phyloP scores from a whole-genome alignment of 2,329 filamentous ascomycete species.

The Colletotrichum paranaense region DNA sequence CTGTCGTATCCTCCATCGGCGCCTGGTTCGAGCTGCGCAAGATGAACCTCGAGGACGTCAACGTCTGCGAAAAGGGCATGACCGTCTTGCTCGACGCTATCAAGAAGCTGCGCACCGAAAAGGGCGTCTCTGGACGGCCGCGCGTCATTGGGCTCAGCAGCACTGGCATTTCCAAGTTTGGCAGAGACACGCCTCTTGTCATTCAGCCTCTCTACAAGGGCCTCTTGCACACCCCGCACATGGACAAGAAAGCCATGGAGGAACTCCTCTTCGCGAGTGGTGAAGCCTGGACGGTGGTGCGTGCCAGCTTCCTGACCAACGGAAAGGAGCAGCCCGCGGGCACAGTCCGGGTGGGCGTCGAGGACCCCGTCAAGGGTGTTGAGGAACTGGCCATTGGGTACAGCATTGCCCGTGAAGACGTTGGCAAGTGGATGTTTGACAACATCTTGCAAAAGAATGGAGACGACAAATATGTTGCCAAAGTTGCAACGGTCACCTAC shows the following conservation, averaged over 20 bases:
- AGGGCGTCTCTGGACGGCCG: conserved; percentile 42
- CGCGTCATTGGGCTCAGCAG: conserved; percentile 52
- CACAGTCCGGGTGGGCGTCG: conserved; percentile 44
- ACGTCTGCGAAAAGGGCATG: conserved; percentile 60
- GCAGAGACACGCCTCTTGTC: conserved; percentile 52
- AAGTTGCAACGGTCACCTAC: conserved; percentile 44
- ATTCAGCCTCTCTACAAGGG: conserved; percentile 54
- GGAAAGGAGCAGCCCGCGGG: conserved; percentile 37
- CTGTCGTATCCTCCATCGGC: conserved; percentile 62
- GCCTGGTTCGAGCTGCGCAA: conserved; percentile 44
- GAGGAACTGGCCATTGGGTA: conserved; percentile 54
- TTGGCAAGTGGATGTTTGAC: conserved; percentile 54
- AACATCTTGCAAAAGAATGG: conserved; percentile 43
- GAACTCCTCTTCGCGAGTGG: conserved; percentile 41
- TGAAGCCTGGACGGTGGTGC: conserved; percentile 45
- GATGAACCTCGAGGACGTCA: conserved; percentile 55
- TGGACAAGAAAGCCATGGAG: conserved; percentile 60
- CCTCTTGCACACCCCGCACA: conserved; percentile 50
- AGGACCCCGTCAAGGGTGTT: conserved; percentile 46
- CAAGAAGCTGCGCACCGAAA: conserved; percentile 40
- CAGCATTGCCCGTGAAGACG: conserved; percentile 52
- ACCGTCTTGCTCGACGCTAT: conserved; percentile 54
- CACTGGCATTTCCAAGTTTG: conserved; percentile 53
- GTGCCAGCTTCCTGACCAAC: conserved; percentile 46
- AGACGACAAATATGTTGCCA: conserved; percentile 40